These are phyloP conservation scores for Stachybotrys chartarum DNA, from an alignment of 2,329 filamentous ascomycete species.

Conservation along the genomic window DNA sequence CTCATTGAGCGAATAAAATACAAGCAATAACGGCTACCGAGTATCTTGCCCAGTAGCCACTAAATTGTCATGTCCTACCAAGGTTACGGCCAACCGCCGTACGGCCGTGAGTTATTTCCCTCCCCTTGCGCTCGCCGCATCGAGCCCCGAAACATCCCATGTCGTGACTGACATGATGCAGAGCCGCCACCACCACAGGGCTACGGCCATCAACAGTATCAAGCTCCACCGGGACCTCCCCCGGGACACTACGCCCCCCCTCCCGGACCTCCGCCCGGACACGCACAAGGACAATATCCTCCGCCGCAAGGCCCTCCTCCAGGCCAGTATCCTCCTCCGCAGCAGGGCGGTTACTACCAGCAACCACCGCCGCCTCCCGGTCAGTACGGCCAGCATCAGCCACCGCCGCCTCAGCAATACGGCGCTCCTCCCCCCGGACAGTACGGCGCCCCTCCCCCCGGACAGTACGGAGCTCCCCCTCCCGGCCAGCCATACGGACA, in stretches of 20 bases:
- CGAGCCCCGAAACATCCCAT: not conserved
- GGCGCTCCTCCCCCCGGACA: conserved; percentile 24
- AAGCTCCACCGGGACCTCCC: conserved; percentile 15
- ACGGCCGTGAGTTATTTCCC: conserved; percentile 24
- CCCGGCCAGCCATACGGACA: conserved; percentile 13
- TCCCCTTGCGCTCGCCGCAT: not conserved
- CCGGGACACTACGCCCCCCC: conserved; percentile 18
- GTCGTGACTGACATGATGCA: conserved; percentile 11
- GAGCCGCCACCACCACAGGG: conserved; percentile 28
- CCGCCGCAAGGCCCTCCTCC: conserved; percentile 13
- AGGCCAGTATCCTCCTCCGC: conserved; percentile 19
- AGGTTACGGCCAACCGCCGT: conserved; percentile 18
- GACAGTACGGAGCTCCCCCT: conserved; percentile 24
- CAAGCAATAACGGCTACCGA: too few relatives aligned
- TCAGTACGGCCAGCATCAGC: conserved; percentile 31
- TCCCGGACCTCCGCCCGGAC: conserved; percentile 1
- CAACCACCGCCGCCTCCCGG: conserved; percentile 20
- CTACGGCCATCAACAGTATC: conserved; percentile 27
- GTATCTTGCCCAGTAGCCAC: not conserved
- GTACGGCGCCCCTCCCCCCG: conserved; percentile 25
- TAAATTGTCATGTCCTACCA: conserved; percentile 25
- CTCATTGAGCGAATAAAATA: too few relatives aligned
- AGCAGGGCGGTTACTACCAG: conserved; percentile 13
- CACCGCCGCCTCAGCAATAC: conserved; percentile 25
- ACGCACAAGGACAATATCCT: conserved; percentile 17